Evolutionary conservation across 1,284 basidiomycete species (phyloP).

Genomic region (Earliella scabrosa): DNA sequence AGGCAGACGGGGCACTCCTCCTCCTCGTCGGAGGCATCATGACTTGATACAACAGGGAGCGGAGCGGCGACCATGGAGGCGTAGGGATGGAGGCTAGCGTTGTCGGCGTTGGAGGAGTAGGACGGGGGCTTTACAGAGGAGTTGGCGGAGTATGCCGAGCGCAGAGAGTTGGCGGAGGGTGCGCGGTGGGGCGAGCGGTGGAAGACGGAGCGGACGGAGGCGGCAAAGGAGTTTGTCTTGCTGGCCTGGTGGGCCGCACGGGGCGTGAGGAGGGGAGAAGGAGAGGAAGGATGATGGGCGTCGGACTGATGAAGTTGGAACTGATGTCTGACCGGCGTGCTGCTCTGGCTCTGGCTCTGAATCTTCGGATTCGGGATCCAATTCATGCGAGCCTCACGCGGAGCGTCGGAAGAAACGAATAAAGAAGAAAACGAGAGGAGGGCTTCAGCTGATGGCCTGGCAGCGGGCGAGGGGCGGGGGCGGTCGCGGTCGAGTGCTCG

Average conservation of each 20-base stretch:
- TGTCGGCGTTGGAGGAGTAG: slow-evolving; percentile 25
- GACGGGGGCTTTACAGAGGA: slow-evolving; percentile 30
- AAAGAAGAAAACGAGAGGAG: slow-evolving; percentile 5
- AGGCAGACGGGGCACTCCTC: slow-evolving; percentile 91
- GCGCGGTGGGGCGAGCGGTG: slow-evolving; percentile 36
- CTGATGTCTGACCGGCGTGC: slow-evolving; percentile 28
- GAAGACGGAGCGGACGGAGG: slow-evolving; percentile 45
- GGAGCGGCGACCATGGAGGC: slow-evolving; percentile 60
- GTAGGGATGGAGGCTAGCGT: slow-evolving; percentile 48
- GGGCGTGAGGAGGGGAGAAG: slow-evolving; percentile 44
- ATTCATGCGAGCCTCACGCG: slow-evolving; percentile 30
- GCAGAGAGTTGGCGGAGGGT: slow-evolving; percentile 41
- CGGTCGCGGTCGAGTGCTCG: slow-evolving; percentile 4
- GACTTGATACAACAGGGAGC: slow-evolving; percentile 68
- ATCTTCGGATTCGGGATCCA: slow-evolving; percentile 29
- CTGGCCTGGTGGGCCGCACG: slow-evolving; percentile 31
- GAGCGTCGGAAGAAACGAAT: slow-evolving; percentile 14
- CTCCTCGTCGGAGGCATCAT: slow-evolving; percentile 70
- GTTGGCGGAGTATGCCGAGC: slow-evolving; percentile 39
- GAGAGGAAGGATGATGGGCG: slow-evolving; percentile 44
- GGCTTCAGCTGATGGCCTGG: background rate
- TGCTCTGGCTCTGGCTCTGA: slow-evolving; percentile 24
- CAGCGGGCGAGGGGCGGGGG: background rate
- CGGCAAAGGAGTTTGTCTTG: slow-evolving; percentile 36
- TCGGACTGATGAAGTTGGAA: slow-evolving; percentile 34